Evolutionary conservation across 2,329 filamentous ascomycete species (phyloP).

Genomic region (Monosporascus sp.): DNA sequence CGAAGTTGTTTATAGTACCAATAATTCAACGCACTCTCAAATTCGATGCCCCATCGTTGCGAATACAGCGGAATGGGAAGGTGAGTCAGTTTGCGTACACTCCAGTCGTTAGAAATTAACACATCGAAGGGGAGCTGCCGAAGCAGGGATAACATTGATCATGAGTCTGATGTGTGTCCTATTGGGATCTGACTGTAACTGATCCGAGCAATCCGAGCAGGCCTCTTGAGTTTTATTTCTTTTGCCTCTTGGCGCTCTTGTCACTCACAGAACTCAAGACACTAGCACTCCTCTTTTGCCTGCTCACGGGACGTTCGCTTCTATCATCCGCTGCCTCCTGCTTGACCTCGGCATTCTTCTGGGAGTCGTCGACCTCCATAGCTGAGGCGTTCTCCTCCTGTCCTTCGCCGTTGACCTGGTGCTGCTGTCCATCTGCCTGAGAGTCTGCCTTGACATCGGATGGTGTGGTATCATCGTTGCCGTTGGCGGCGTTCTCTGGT

Average conservation of each 20-base stretch:
- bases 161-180: too few species aligned
- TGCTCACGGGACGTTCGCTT: constrained; percentile 31
- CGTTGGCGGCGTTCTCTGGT: neutral
- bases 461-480: neutral
- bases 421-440: neutral
- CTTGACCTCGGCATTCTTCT: constrained; percentile 12
- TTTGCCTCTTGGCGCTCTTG: constrained; percentile 53
- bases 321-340: constrained; percentile 28
- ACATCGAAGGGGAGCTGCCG: too few species aligned
- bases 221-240: constrained; percentile 37
- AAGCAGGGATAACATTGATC: too few species aligned
- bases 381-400: neutral
- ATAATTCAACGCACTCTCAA: too few species aligned
- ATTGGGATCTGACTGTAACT: too few species aligned
- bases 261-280: constrained; percentile 69
- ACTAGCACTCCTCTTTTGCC: constrained; percentile 77
- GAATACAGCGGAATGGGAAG: too few species aligned
- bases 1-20: too few species aligned
- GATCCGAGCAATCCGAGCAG: too few species aligned
- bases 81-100: too few species aligned
- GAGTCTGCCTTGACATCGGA: neutral
- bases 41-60: too few species aligned
- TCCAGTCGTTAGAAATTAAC: too few species aligned
- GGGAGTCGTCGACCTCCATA: constrained; percentile 2
- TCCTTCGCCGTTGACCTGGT: constrained; percentile 1